Evolutionary conservation across 2,329 filamentous ascomycete species (phyloP).

Genomic region (Aulographum hederae): DNA sequence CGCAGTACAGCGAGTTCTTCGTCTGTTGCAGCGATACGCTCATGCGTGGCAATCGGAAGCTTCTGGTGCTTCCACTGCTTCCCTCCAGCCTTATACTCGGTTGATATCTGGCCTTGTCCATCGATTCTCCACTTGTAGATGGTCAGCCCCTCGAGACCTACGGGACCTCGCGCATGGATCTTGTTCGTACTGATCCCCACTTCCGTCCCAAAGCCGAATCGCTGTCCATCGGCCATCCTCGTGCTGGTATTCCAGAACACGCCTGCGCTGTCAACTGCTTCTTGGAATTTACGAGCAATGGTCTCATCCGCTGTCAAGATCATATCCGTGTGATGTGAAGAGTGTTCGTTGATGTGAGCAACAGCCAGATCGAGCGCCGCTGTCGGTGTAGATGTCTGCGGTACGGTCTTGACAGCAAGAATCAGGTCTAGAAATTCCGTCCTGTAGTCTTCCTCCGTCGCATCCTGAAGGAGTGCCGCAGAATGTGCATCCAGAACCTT

Average conservation of each 20-base stretch:
- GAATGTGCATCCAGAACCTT: constrained; percentile 24
- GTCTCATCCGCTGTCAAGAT: constrained; percentile 57
- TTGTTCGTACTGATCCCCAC: constrained; percentile 98
- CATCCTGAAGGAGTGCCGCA: constrained; percentile 35
- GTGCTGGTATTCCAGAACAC: constrained; percentile 97
- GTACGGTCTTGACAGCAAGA: constrained; percentile 67
- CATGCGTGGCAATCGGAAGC: constrained; percentile 15
- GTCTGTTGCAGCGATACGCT: not conserved
- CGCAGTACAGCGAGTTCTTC: not conserved
- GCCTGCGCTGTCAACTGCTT: constrained; percentile 69
- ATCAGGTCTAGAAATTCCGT: constrained; percentile 81
- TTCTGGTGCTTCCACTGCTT: constrained; percentile 35
- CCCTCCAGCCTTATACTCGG: constrained; percentile 42
- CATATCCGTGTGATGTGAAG: constrained; percentile 83
- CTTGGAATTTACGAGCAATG: constrained; percentile 67
- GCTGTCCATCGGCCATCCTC: constrained; percentile 87
- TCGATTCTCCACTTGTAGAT: constrained; percentile 94
- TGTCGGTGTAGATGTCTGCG: constrained; percentile 11
- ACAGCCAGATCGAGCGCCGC: constrained; percentile 48
- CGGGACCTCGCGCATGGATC: constrained; percentile 84
- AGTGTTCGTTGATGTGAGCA: constrained; percentile 77
- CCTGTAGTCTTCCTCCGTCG: constrained; percentile 48
- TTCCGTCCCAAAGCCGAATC: constrained; percentile 94
- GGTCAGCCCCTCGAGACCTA: constrained; percentile 83
- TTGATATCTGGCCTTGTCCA: constrained; percentile 66